Evolutionary conservation across 768 basidiomycete species (phyloP), one percentile per base, ranked within the genome.

Genomic region (Trametes elegans): DNA sequence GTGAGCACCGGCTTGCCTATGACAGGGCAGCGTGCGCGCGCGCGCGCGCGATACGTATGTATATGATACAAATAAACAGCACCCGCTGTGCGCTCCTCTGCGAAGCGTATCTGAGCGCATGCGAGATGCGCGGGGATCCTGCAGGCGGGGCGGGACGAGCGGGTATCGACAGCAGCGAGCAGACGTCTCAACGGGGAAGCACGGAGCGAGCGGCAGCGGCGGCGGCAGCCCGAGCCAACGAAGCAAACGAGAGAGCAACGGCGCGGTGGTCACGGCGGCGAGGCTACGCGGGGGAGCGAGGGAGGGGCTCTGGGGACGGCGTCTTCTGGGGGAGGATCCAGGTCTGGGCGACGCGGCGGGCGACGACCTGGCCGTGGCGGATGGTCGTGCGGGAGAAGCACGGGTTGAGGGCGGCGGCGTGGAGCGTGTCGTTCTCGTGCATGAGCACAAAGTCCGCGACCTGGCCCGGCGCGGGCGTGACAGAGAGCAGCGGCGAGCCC

Each of bases 391-490:
- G 76, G 56, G 76, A 74, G 51, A 73, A 77, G 44, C 64, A 62
- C 43, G 84, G 83, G 61, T 75, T 74, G 29, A 83, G 73, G 18
- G 79, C 77, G 9, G 75, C 78, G 53, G 74, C 71, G 58, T 75
- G 77, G 47, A 81, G 64, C 21, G 70, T 66, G 28, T 65, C 61
- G 49, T 74, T 73, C 34, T 75, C 77, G 60, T 82, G 83, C 49
- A 86, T 69, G 49, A 86, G 70, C 24, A 85, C 78, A 47, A 85
- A 82, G 67, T 85, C 79, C 7, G 84, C 81, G 19, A 67, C 70
- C 60, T 77, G 75, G 19, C 76, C 78, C 4, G 31, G 47, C 9
- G 49, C 28, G 21, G 57, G 59, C 41, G 51, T 54, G 23, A 59
- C 38, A 11, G 38, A 66, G 35, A 36, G 53, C 56, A n/a, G 76